phyloP scores from a whole-genome alignment of 1,284 basidiomycete species.

The Sanghuangporus baumii region DNA sequence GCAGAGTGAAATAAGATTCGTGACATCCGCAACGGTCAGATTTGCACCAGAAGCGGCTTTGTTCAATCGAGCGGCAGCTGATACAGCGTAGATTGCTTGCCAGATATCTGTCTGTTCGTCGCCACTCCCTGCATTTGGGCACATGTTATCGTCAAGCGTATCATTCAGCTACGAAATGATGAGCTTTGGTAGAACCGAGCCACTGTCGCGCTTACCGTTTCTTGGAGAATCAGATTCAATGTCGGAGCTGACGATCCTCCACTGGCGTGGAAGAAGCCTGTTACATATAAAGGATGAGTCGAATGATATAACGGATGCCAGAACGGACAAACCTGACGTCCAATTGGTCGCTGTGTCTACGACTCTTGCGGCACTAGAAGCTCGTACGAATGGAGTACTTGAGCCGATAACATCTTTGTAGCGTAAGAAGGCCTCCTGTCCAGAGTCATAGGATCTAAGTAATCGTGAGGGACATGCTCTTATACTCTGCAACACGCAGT shows the following conservation, averaged over 20 bases:
- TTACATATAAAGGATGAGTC: not conserved
- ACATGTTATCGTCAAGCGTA: conserved; percentile 68
- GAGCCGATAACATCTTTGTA: conserved; percentile 45
- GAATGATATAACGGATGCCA: not conserved
- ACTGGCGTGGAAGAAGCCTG: conserved; percentile 20
- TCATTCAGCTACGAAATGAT: conserved; percentile 46
- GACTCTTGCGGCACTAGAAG: conserved; percentile 57
- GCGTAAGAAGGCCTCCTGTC: conserved; percentile 41
- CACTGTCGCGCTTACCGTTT: conserved; percentile 35
- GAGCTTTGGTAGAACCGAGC: not conserved
- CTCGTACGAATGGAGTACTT: conserved; percentile 60
- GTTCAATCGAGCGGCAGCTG: conserved; percentile 62
- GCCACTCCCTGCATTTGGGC: conserved; percentile 51
- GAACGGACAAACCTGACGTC: conserved; percentile 46
- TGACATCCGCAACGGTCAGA: conserved; percentile 50
- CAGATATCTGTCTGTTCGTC: conserved; percentile 44
- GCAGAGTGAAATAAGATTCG: conserved; percentile 67
- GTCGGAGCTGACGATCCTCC: not conserved
- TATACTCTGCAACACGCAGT: not conserved
- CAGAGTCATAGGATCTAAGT: conserved; percentile 45
- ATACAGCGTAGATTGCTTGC: conserved; percentile 48
- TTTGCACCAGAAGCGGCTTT: conserved; percentile 54
- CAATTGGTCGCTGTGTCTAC: conserved; percentile 66
- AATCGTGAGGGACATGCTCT: not conserved
- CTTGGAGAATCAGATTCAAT: conserved; percentile 39